A percentile compares a stretch with the other conserved stretches of the same genome.
Evolutionary conservation across 2,329 filamentous ascomycete genomes (phyloP).

Genomic region (Didymella pomorum): DNA sequence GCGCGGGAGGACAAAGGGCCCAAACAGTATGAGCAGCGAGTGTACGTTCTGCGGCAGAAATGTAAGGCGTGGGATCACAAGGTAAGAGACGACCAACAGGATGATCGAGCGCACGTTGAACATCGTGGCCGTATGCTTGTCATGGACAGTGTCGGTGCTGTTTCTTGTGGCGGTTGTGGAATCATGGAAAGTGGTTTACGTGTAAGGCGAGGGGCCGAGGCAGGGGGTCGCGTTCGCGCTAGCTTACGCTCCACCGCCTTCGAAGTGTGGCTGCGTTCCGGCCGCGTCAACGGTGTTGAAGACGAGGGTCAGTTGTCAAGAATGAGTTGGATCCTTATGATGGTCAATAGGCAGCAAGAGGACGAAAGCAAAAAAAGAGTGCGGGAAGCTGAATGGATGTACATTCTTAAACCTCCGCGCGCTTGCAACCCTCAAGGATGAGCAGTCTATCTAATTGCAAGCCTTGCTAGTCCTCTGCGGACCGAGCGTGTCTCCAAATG

Average conservation of each 20-base stretch:
- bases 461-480: background rate
- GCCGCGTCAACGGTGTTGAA: background rate
- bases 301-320: background rate
- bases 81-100: constrained; percentile 44
- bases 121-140: constrained; percentile 31
- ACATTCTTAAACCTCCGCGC: constrained; percentile 19
- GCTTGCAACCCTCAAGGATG: constrained; percentile 1
- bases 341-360: background rate
- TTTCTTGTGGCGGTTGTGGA: background rate
- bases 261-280: background rate
- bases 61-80: constrained; percentile 49
- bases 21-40: constrained; percentile 63
- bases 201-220: background rate
- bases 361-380: background rate
- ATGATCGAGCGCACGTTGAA: constrained; percentile 45
- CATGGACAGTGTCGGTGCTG: constrained; percentile 3
- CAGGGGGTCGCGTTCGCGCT: background rate
- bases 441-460: constrained; percentile 13
- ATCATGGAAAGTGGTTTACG: constrained; percentile 8
- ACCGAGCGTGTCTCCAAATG: constrained; percentile 1
- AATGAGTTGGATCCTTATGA: background rate
- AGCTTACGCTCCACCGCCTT: background rate
- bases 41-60: constrained; percentile 47
- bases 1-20: constrained; percentile 74
- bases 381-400: constrained; percentile 20